Evolutionary conservation across 345 rosid species (phyloP), one percentile per base, ranked within the genome.

Genomic region (Citrus glauca): DNA sequence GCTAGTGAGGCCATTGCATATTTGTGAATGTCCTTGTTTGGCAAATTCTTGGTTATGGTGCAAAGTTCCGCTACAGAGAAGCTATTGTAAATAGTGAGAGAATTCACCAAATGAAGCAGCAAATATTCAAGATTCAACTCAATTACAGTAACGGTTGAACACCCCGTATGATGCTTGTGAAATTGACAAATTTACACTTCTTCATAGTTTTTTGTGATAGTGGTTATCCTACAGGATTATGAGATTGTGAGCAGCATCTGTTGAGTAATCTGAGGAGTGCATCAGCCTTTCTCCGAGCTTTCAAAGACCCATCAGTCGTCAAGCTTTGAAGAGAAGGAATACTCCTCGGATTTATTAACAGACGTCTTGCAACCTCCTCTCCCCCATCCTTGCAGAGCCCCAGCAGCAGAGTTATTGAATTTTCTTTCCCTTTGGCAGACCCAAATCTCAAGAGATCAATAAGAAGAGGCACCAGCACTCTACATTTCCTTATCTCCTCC

Each of bases 331-430:
- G 95, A 2, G 93, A 90, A 56, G 95, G 95, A 55, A 90, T 90
- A 74, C 93, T 87, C 48, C 92, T 32, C 0, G 95, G 95, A 69
- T 91, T 91, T 66, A 85, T 81, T 22, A 90, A 40, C 79, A 91
- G 73, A 27, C 86, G 69, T 63, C 87, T 80, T 0, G 90, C 91
- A 61, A 90, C 86, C 66, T 90, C 91, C 67, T 87, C 89, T 69
- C 93, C 91, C 35, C 92, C 92, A 75, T 90, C 87, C 73, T 86
- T 90, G 82, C 92, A 91, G 77, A 88, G 79, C 16, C 91, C 93
- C 59, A 90, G 22, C 79, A 91, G 78, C 14, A 91, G 89, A 37
- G 91, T 90, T 48, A 91, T 84, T 0, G 92, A 86, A 74, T 83
- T 87, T 74, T 90, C 92, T 73, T 90, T 91, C 45, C 95, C 93